A percentile compares a stretch with the other conserved stretches of the same genome.
These are phyloP conservation scores for Acer saccharum DNA, from an alignment of 345 rosid species.

Conservation along the genomic window DNA sequence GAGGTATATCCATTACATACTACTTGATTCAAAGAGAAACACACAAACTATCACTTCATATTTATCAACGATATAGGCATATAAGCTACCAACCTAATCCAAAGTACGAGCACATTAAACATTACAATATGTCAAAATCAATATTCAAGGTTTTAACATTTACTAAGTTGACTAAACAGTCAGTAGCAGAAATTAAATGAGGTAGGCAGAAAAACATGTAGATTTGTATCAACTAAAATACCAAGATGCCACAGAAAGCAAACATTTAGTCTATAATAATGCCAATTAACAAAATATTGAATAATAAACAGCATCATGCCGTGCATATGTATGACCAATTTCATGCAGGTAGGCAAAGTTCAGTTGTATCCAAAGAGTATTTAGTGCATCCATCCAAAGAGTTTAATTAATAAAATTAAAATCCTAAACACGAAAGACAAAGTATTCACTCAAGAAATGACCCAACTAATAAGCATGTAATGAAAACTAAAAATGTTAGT, in stretches of 20 bases:
- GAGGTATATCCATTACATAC: neutral
- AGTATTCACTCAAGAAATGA: too few relatives aligned
- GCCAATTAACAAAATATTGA: neutral
- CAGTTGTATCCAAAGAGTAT: too few relatives aligned
- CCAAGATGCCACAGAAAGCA: neutral
- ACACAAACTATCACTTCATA: neutral
- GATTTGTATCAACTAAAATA: too few relatives aligned
- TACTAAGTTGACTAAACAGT: neutral
- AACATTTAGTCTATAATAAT: neutral
- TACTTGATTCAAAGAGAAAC: neutral
- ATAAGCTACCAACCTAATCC: too few relatives aligned
- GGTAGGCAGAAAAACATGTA: neutral
- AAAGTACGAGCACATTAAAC: too few relatives aligned
- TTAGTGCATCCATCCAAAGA: too few relatives aligned
- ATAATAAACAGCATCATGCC: neutral
- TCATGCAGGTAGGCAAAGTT: neutral
- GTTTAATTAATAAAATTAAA: too few relatives aligned
- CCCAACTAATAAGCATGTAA: too few relatives aligned
- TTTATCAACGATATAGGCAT: neutral
- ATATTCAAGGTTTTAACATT: too few relatives aligned
- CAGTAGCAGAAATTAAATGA: neutral
- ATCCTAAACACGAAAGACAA: too few relatives aligned
- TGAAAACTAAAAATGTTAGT: too few relatives aligned
- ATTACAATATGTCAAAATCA: neutral
- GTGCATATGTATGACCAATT: neutral